A percentile compares a stretch with the other conserved stretches of the same genome.
Evolutionary conservation across 2,329 filamentous ascomycete genomes (phyloP).

Genomic region (Cladophialophora bantiana): DNA sequence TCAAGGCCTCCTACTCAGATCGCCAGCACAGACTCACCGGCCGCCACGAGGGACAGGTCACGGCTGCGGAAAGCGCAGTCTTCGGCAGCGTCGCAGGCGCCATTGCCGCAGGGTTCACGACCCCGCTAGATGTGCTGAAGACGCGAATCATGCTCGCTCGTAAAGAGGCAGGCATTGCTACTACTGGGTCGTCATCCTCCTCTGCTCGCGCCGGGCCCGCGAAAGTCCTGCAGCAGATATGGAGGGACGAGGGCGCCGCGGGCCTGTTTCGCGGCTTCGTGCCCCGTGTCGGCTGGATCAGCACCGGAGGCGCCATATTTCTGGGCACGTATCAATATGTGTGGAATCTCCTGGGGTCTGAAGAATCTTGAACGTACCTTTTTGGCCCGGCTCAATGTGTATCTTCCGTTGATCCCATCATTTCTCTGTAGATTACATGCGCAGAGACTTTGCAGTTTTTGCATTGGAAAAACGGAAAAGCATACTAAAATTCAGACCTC

Average conservation of each 20-base stretch:
- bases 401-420: background rate
- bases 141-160: conserved; percentile 91
- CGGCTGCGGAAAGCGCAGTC: conserved; percentile 78
- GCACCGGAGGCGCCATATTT: conserved; percentile 91
- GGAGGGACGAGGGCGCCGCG: conserved; percentile 55
- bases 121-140: conserved; percentile 94
- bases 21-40: conserved; percentile 61
- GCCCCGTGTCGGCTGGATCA: conserved; percentile 92
- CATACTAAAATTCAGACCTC: background rate
- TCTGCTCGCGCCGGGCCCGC: conserved; percentile 44
- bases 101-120: conserved; percentile 85
- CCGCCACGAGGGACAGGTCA: conserved; percentile 59
- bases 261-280: conserved; percentile 64
- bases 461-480: background rate
- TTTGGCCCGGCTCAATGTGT: too few species aligned
- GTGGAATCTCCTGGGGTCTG: conserved; percentile 26
- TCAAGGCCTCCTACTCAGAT: conserved; percentile 68
- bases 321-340: conserved; percentile 83
- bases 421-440: background rate
- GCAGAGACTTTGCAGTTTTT: background rate
- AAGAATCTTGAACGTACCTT: conserved; percentile 4
- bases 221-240: conserved; percentile 69
- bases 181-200: too few species aligned
- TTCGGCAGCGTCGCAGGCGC: conserved; percentile 86
- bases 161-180: conserved; percentile 61